Base-by-base conservation (phyloP, 345 rosid genomes). In the Camelina laxa region DNA sequence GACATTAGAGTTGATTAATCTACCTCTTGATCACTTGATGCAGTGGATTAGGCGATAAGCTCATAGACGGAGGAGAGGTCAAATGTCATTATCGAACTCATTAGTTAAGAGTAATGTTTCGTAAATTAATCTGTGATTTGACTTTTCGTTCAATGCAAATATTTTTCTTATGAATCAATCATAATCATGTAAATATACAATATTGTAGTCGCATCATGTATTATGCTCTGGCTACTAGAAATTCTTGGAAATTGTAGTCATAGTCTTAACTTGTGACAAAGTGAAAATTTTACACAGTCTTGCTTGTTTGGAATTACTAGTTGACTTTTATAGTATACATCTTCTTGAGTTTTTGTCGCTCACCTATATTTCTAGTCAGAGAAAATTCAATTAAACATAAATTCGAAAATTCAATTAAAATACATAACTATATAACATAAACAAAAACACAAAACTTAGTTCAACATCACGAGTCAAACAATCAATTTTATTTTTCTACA, bases 1-100 rank as follows among this genome's bases (percentile, higher is more conserved):
- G 82, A 91, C 97, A 13, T 31, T 91, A 69, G 91, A 91, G 81
- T 51, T 86, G 85, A 70, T 88, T 5, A 94, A 94, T 75, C 89
- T 91, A 58, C 96, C 96, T 56, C 68, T 73, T 5, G 96, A 91
- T 78, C 96, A 53, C 68, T 73, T 5, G 96, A 91, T 78, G 84
- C 88, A 4, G 81, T 89, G 20, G 92, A 89, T 27, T 4, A 27
- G 30, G 5, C 30, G 36, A 33, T 38, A 9, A 9, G 16, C 16
- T 14, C 4, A 5, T 14, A 6, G 7, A 4, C 15, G 48, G 48
- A 42, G 16, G 14, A 42, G 7, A 42, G 48, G 6, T 42, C 48
- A n/a, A 1, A 13, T 42, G 47, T 42, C 48, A n/a, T 42, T 42
- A 57, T 16, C 20, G 51, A 47, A 20, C 57, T 51, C 30, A 51